Base-by-base conservation (phyloP, 441 rosid species). In the Populus hybrid region DNA sequence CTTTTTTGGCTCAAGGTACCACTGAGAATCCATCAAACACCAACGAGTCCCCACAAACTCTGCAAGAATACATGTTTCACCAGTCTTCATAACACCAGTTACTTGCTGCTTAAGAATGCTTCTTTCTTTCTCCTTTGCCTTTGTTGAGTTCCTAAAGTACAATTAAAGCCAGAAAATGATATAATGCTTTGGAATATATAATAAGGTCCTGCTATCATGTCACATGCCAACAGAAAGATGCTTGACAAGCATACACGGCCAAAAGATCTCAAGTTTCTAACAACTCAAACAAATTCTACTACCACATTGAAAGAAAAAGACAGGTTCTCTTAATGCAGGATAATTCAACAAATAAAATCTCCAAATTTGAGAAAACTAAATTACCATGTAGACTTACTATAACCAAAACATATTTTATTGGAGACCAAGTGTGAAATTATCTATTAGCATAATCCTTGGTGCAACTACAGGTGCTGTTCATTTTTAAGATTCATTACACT, bases 21-120 rank as follows among this genome's bases (percentile, higher is more conserved):
- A 90, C 73, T 84, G 77, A 10, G 89, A 89, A 82, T 90, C 86
- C 87, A 93, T 59, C 82, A 95, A 80, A 67, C 88, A 87, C 99
- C 99, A 93, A 66, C 70, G 77, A 46, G 80, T 81, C 72, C 82
- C 92, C 67, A 42, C 65, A 83, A 82, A 86, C 67, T 92, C 97
- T 21, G 96, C 98, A 1, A 91, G 88, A 21, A 78, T 78, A 72
- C 10, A 82, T 67, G 85, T 86, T 83, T 93, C 90, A 63, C 89
- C 91, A 36, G 87, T 81, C 38, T 77, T 77, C 70, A 76, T 75
- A 67, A 84, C 74, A 61, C 89, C 89, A 69, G 86, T 81, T 74
- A 95, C 93, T 79, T 90, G 90, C 73, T 85, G 88, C 79, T 74
- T 80, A 20, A 77, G 83, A 74, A 38, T 72, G 36, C 72, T 34